Percentiles rank a stretch among this genome's conserved stretches.
Conservation (phyloP, 2,329 filamentous ascomycete species). For the Orbilia oligospora region DNA sequence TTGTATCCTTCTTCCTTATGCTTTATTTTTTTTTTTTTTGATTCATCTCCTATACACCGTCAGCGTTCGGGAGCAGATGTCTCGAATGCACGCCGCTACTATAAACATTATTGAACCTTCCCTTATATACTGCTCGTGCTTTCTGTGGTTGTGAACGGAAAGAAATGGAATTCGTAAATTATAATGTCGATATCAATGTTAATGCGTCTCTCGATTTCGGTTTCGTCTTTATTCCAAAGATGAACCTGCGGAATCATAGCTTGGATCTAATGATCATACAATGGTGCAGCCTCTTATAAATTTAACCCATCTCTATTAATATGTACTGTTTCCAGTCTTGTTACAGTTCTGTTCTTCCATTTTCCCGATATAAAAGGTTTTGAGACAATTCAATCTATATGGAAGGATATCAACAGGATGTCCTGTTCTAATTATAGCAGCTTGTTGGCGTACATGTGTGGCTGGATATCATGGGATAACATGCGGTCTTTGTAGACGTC, state of each 20-base stretch:
- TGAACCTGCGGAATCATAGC: background rate
- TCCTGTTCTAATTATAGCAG: conserved; percentile 14
- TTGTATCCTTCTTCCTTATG: background rate
- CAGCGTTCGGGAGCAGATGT: background rate
- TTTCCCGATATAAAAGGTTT: too few species aligned
- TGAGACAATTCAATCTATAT: background rate
- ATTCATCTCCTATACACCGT: background rate
- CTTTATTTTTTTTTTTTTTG: background rate
- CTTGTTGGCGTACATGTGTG: background rate
- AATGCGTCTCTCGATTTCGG: background rate
- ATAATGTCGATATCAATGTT: too few species aligned
- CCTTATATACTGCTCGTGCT: too few species aligned
- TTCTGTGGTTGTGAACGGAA: too few species aligned
- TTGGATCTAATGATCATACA: background rate
- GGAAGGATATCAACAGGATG: background rate
- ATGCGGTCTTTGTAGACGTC: background rate
- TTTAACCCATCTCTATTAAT: too few species aligned
- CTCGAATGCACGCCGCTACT: too few species aligned
- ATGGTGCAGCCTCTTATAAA: too few species aligned
- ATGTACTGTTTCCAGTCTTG: too few species aligned
- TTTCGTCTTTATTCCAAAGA: too few species aligned
- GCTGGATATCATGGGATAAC: background rate
- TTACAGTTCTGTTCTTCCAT: too few species aligned
- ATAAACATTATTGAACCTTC: too few species aligned
- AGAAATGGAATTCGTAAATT: too few species aligned